Evolutionary conservation across 495 filamentous ascomycete genomes (phyloP), one percentile per base, ranked within the genome.

Genomic region (Neurospora africana): DNA sequence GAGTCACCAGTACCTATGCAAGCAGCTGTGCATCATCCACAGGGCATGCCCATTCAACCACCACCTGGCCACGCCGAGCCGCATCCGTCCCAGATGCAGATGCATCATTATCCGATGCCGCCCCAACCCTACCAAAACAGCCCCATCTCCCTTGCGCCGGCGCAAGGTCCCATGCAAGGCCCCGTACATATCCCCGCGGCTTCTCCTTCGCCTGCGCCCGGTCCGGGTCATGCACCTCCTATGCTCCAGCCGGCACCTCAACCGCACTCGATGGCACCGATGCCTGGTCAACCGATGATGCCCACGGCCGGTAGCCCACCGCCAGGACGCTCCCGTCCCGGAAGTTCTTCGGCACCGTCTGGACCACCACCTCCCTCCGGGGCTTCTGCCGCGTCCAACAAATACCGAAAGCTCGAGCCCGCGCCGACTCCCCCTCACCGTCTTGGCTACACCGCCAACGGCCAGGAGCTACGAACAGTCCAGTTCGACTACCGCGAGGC

Each of bases 321-420:
- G 1, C 74, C 71, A 0, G 43, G 77, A 1, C 72, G 75, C 36
- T 76, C 78, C 0, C 72, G 76, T 8, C 73, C 76, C 13, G 73
- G 76, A 11, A 77, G 74, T 47, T 77, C 75, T 10, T 80, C 80
- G 1, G 73, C 75, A 0, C 70, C 82, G 17, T 78, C 79, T 19
- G 74, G 77, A 11, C 71, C 79, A 37, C 72, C 71, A 37, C 71
- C 74, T 17, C 35, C 74, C 35, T 70, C 69, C 5, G 68, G 27
- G 39, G 30, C 67, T 0, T 35, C 71, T 17, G 68, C 72, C 30
- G 40, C 74, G 0, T 70, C 75, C 1, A 75, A 76, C 11, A 84
- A 84, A 68, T 85, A 83, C 75, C 83, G 84, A 23, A 85, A 81
- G 74, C 82, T 86, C 11, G 82, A 83, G 40, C 83, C 84, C 3